A percentile compares a stretch with the other conserved stretches of the same genome.
phyloP scores from a whole-genome alignment of 2,329 filamentous ascomycete genomes.

The Sclerotiophoma versabilis region DNA sequence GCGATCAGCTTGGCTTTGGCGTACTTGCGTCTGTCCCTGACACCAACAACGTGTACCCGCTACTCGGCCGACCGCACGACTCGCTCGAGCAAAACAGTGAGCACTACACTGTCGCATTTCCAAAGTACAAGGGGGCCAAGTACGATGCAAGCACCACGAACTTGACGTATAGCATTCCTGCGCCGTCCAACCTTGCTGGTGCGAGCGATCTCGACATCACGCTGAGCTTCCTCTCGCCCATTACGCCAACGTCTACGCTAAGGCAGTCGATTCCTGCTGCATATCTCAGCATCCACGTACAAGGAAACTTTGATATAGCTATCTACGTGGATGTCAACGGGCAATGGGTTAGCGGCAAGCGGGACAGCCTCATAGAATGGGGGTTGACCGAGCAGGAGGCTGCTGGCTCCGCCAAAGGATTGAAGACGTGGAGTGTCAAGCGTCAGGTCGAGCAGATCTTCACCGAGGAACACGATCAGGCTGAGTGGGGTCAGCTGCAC shows the following conservation, averaged over 20 bases:
- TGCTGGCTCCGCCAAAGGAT: constrained; percentile 44
- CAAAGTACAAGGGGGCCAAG: constrained; percentile 65
- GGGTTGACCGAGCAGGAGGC: constrained; percentile 58
- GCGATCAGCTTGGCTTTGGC: constrained; percentile 70
- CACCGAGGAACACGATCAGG: constrained; percentile 74
- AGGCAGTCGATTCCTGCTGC: constrained; percentile 83
- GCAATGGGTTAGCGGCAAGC: constrained; percentile 82
- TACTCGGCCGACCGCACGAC: constrained; percentile 71
- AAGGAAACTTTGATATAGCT: constrained; percentile 64
- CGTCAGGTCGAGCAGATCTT: constrained; percentile 71
- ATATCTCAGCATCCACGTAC: constrained; percentile 75
- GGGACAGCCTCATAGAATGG: constrained; percentile 75
- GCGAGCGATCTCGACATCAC: constrained; percentile 60
- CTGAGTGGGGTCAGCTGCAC: constrained; percentile 84
- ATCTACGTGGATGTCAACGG: constrained; percentile 59
- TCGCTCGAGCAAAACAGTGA: constrained; percentile 56
- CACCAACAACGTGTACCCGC: constrained; percentile 66
- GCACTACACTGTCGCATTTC: constrained; percentile 65
- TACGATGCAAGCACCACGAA: constrained; percentile 77
- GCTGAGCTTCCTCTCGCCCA: constrained; percentile 75
- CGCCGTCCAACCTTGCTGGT: constrained; percentile 44
- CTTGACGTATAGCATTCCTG: constrained; percentile 67
- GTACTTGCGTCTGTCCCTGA: constrained; percentile 68
- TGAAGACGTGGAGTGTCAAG: constrained; percentile 73
- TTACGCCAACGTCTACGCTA: constrained; percentile 81